phyloP scores from a whole-genome alignment of 257 asterid genomes.

The Mitragyna speciosa region DNA sequence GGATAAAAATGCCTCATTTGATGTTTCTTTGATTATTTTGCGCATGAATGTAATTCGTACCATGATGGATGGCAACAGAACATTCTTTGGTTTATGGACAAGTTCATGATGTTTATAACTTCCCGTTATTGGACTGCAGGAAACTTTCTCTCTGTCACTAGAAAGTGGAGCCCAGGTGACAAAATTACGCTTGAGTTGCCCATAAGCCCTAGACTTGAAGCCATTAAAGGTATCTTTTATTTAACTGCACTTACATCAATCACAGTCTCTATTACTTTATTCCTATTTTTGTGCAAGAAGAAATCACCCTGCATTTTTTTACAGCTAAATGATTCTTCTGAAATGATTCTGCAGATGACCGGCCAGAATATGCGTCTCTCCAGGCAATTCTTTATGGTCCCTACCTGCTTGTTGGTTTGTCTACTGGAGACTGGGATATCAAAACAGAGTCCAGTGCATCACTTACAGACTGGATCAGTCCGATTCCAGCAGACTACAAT shows the following conservation, averaged over 20 bases:
- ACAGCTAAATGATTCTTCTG: slow-evolving; percentile 15
- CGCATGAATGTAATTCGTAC: background rate
- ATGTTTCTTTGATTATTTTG: background rate
- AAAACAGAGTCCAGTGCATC: slow-evolving; percentile 38
- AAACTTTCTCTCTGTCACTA: slow-evolving; percentile 47
- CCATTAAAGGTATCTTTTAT: slow-evolving; percentile 57
- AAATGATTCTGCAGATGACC: slow-evolving; percentile 52
- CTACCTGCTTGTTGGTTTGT: slow-evolving; percentile 79
- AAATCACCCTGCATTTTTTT: background rate
- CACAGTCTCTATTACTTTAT: background rate
- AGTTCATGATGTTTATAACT: background rate
- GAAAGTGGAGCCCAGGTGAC: slow-evolving; percentile 63
- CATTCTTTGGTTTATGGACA: background rate
- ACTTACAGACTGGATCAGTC: slow-evolving; percentile 55
- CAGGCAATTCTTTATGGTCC: slow-evolving; percentile 86
- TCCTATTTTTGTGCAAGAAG: background rate
- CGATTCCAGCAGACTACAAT: slow-evolving; percentile 50
- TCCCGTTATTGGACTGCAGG: slow-evolving; percentile 49
- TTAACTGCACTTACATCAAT: background rate
- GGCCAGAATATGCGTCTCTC: slow-evolving; percentile 59
- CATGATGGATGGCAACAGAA: background rate
- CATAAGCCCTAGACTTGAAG: slow-evolving; percentile 62
- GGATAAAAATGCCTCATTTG: background rate
- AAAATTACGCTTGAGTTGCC: slow-evolving; percentile 65
- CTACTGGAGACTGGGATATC: slow-evolving; percentile 69